Percentiles rank a stretch among this genome's conserved stretches.
phyloP scores from a whole-genome alignment of 2,329 filamentous ascomycete species.

The Decorospora gaudefroyi region DNA sequence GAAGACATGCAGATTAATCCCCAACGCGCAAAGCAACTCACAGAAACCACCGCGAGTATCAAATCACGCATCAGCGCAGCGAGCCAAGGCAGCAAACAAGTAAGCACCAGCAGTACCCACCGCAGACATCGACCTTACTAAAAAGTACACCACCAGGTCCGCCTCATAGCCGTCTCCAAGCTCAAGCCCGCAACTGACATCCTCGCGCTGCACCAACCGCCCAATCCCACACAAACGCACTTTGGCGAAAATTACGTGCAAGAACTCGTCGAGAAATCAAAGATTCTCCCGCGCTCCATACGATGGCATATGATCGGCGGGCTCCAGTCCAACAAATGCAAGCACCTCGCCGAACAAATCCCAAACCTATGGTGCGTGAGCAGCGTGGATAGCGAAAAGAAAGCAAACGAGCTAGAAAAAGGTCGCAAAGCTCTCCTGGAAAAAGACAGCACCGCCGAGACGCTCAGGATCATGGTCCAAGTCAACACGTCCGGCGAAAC shows the following conservation, averaged over 20 bases:
- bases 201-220: conserved; percentile 72
- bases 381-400: conserved; percentile 85
- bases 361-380: conserved; percentile 91
- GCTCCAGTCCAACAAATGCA: conserved; percentile 92
- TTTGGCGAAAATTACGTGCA: conserved; percentile 93
- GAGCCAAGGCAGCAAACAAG: conserved; percentile 41
- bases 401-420: conserved; percentile 79
- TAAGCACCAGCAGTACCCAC: conserved; percentile 13
- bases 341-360: conserved; percentile 77
- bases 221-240: conserved; percentile 62
- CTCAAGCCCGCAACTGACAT: conserved; percentile 93
- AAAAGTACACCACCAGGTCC: conserved; percentile 59
- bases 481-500: conserved; percentile 93
- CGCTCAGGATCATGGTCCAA: conserved; percentile 80
- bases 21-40: conserved; percentile 52
- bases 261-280: conserved; percentile 84
- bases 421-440: conserved; percentile 65
- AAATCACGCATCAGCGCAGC: conserved; percentile 49
- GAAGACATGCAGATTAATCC: conserved; percentile 50
- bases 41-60: conserved; percentile 52
- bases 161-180: conserved; percentile 94
- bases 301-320: conserved; percentile 97
- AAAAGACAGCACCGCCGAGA: conserved; percentile 42
- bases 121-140: conserved; percentile 5
- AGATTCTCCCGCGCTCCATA: conserved; percentile 74